phyloP scores from a whole-genome alignment of 2,329 filamentous ascomycete genomes.

The Sphaerulina musiva region DNA sequence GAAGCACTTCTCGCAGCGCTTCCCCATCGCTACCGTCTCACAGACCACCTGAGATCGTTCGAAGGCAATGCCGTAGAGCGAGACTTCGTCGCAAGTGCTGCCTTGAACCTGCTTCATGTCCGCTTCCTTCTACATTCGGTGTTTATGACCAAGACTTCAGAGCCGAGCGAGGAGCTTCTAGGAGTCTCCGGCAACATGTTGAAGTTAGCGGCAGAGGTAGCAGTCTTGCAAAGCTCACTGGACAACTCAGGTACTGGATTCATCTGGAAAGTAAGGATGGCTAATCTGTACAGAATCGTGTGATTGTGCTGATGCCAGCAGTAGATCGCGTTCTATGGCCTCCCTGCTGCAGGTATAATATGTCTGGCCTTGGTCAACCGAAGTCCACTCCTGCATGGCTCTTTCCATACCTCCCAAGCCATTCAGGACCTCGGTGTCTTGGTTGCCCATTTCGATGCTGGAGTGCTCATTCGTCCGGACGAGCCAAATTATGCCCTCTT shows the following conservation, averaged over 20 bases:
- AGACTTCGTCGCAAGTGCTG: conserved; percentile 32
- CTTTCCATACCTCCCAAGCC: conserved; percentile 17
- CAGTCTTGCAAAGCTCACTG: conserved; percentile 29
- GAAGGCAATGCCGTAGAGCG: conserved; percentile 20
- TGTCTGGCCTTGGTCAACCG: conserved; percentile 28
- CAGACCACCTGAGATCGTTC: conserved; percentile 8
- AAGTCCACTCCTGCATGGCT: not conserved
- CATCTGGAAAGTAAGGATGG: conserved; percentile 32
- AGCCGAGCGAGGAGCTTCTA: conserved; percentile 26
- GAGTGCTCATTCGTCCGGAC: conserved; percentile 25
- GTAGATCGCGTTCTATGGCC: conserved; percentile 33
- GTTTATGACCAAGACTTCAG: conserved; percentile 20
- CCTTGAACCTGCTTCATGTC: conserved; percentile 33
- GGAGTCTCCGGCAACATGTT: conserved; percentile 30
- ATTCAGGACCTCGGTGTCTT: conserved; percentile 31
- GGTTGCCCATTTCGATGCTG: conserved; percentile 31
- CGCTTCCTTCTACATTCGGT: conserved; percentile 30
- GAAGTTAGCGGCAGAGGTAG: conserved; percentile 27
- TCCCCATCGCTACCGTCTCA: conserved; percentile 23
- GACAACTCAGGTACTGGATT: conserved; percentile 33
- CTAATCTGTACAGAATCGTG: not conserved
- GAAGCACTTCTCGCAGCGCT: conserved; percentile 27
- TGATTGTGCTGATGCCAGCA: conserved; percentile 5
- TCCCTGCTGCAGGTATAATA: conserved; percentile 34
- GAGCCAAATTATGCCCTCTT: conserved; percentile 31